Evolutionary conservation across 2,329 filamentous ascomycete species (phyloP).

Genomic region (Chaetomium olivaceum): DNA sequence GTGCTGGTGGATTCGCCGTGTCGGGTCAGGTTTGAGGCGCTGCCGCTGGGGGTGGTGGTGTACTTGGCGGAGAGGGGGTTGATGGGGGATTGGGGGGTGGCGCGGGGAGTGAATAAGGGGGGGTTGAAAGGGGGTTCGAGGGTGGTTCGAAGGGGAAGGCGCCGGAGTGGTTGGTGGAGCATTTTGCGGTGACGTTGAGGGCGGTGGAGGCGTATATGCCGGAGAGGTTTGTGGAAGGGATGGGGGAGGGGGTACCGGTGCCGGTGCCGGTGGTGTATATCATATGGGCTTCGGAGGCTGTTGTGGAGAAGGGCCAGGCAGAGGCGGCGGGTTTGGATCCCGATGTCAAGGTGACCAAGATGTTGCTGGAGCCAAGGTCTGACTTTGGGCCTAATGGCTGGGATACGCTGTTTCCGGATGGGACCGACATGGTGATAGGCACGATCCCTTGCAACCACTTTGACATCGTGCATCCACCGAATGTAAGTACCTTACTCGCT

Average conservation of each 20-base stretch:
- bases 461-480: not conserved
- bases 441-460: not conserved
- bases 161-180: not conserved
- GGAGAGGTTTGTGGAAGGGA: not conserved
- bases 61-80: not conserved
- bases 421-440: not conserved
- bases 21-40: not conserved
- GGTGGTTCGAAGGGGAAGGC: not conserved
- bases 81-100: not conserved
- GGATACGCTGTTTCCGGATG: not conserved
- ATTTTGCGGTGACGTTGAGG: not conserved
- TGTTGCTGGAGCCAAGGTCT: not conserved
- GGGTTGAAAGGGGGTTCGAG: too few species aligned
- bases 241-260: not conserved
- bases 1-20: slow-evolving; percentile 2
- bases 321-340: not conserved
- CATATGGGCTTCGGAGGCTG: not conserved
- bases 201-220: not conserved
- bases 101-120: not conserved
- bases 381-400: not conserved
- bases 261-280: not conserved
- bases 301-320: not conserved
- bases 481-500: not conserved
- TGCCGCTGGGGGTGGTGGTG: not conserved
- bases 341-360: not conserved